Evolutionary conservation across 345 rosid genomes (phyloP), one percentile per base, ranked within the genome.

Genomic region (Draba incana): DNA sequence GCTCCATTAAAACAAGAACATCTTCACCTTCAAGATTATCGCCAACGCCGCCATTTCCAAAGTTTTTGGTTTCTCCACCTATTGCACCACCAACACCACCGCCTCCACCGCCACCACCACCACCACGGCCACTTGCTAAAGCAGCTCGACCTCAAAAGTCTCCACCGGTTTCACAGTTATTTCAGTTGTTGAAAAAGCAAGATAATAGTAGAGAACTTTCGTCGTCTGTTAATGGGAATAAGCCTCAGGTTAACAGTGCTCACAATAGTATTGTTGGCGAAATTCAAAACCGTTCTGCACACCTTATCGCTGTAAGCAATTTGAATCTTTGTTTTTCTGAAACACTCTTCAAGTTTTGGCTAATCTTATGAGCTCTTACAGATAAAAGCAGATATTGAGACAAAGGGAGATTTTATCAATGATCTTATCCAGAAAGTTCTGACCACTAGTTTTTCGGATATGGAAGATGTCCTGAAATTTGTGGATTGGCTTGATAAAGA

Each of bases 211-310:
- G 70, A 38, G 75, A 81, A 3, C 69, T 53, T 62, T 57, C 80
- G 1, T 46, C 66, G 0, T 80, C 80, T 68, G 80, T 63, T 77
- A 65, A 38, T 73, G 71, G 62, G 28, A 80, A 74, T 30, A 81
- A 70, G 66, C 74, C 80, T 24, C 74, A 75, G 0, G 78, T 64
- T 38, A 69, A 38, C 33, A 86, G 81, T 72, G 88, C 78, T 28
- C 98, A 89, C 58, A 86, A 70, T 54, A 88, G 93, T 79, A 86
- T 90, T 48, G 93, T 92, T 43, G 96, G 90, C 52, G 98, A 92
- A 82, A 88, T 90, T 72, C 96, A 86, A 72, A 90, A 92, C 71
- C 93, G 98, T 46, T 92, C 98, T 0, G 83, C 93, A 0, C 88
- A 88, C 65, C 88, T 90, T 10, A 76, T 88, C 58, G 98, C 98